Percentiles rank a stretch among this genome's conserved stretches.
Evolutionary conservation across 140 eudicot genomes (phyloP).

Genomic region (Erigeron philadelphicus): DNA sequence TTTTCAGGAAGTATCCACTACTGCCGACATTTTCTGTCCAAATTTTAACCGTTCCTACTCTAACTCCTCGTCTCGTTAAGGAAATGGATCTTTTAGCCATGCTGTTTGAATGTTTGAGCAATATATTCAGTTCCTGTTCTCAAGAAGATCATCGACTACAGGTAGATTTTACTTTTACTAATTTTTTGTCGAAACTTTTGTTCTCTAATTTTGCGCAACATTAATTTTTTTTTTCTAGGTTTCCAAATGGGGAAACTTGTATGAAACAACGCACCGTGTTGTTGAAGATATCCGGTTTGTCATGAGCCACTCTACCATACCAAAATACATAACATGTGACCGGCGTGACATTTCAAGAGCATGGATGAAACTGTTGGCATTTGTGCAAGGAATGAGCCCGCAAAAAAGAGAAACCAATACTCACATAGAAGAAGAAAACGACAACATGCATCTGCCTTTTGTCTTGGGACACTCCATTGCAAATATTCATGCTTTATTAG

Average conservation of each 20-base stretch:
- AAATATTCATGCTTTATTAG: constrained; percentile 65
- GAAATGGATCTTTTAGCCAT: constrained; percentile 75
- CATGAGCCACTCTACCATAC: constrained; percentile 79
- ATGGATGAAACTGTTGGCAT: constrained; percentile 86
- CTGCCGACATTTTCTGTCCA: constrained; percentile 88
- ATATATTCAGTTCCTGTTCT: constrained; percentile 55
- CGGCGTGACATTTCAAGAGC: constrained; percentile 56
- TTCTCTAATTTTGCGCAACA: background rate
- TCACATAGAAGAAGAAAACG: constrained; percentile 89
- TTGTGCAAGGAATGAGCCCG: constrained; percentile 94
- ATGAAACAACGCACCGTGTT: constrained; percentile 80
- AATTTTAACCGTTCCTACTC: constrained; percentile 88
- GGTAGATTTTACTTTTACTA: constrained; percentile 35
- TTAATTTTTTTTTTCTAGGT: constrained; percentile 44
- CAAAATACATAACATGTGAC: constrained; percentile 58
- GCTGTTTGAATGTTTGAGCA: constrained; percentile 68
- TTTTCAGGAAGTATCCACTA: constrained; percentile 55
- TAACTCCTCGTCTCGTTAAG: constrained; percentile 86
- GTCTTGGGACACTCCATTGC: constrained; percentile 71
- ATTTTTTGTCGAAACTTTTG: background rate
- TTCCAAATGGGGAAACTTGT: constrained; percentile 64
- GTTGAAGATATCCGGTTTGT: constrained; percentile 89
- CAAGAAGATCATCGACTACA: constrained; percentile 76
- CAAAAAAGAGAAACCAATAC: constrained; percentile 82
- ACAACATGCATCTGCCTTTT: constrained; percentile 73